Base-by-base conservation (phyloP, 257 asterid species). In the Striga asiatica region DNA sequence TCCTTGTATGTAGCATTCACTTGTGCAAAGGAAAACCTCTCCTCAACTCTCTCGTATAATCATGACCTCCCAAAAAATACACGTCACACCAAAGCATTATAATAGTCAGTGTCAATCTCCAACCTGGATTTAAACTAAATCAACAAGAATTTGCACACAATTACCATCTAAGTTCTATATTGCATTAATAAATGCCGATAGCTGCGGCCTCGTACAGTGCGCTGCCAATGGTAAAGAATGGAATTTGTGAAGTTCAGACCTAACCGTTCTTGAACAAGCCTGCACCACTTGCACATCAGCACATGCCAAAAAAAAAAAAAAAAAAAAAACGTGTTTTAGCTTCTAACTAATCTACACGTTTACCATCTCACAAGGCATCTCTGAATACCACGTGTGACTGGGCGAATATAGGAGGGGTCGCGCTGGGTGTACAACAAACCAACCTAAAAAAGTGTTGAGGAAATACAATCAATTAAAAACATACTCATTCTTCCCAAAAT, bases 291-390 rank as follows among this genome's bases (percentile, higher is more conserved):
- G 23, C 18, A 67, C 17, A 47, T 72, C 46, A 75, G 72, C 50
- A 70, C 64, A 62, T 52, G 55, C 62, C 22, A 43, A 16, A 19
- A 50, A 37, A 37, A 37, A 35, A 35, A 35, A 35, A 5, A n/a
- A 37, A 4, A 19, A n/a, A n/a, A 21, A 37, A 46, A 39, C 24
- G 60, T 25, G 50, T 34, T 48, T 61, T 35, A 61, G 70, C 64
- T 73, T 60, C 64, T 50, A 58, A 70, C 50, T 43, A 51, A 50
- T 35, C 14, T 31, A 37, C 13, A 53, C n/a, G 69, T 25, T 64
- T 78, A 89, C 96, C 98, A 91, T 84, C 98, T 80, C 53, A 82
- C 93, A 29, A 91, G 82, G 75, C 98, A 91, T 82, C 98, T 84
- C 74, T 79, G 76, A 56, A 91, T 78, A 9, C 94, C 98, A 66